These are phyloP conservation scores for Stephania japonica DNA, from an alignment of 164 flowering plant genomes.

Conservation along the genomic window DNA sequence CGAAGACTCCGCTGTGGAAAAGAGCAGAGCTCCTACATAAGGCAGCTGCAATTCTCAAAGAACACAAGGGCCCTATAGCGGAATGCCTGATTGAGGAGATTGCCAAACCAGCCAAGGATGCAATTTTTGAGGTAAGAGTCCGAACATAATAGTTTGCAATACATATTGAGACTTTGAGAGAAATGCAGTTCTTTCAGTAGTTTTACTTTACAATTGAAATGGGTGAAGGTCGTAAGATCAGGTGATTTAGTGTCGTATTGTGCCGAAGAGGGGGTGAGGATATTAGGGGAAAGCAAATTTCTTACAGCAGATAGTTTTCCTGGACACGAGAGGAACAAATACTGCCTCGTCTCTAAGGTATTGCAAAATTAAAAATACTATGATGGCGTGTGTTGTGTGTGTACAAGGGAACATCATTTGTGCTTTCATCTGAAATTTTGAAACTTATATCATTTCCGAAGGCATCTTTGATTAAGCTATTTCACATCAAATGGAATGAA, in stretches of 20 bases:
- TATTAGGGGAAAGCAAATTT: not conserved
- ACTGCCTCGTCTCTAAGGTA: constrained; percentile 8
- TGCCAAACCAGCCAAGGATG: constrained; percentile 95
- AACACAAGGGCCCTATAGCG: constrained; percentile 80
- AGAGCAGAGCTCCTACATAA: constrained; percentile 96
- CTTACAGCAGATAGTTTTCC: constrained; percentile 3
- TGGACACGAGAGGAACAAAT: constrained; percentile 10
- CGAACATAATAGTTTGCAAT: not conserved
- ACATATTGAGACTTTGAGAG: not conserved
- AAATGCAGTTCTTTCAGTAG: not conserved
- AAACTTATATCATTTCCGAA: too few species aligned
- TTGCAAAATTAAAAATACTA: too few species aligned
- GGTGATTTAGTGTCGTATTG: not conserved
- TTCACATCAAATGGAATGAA: too few species aligned
- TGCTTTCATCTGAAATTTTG: too few species aligned
- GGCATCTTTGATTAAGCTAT: too few species aligned
- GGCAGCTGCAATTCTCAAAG: constrained; percentile 87
- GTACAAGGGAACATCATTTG: not conserved
- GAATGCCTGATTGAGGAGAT: constrained; percentile 90
- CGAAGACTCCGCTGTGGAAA: constrained; percentile 91
- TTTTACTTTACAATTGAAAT: not conserved
- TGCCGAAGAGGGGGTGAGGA: not conserved
- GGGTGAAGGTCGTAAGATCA: not conserved
- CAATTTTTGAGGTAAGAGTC: constrained; percentile 74
- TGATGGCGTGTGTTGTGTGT: not conserved